Evolutionary conservation across 148 eudicot species (phyloP), one percentile per base, ranked within the genome.

Genomic region (Fagopyrum esculentum): DNA sequence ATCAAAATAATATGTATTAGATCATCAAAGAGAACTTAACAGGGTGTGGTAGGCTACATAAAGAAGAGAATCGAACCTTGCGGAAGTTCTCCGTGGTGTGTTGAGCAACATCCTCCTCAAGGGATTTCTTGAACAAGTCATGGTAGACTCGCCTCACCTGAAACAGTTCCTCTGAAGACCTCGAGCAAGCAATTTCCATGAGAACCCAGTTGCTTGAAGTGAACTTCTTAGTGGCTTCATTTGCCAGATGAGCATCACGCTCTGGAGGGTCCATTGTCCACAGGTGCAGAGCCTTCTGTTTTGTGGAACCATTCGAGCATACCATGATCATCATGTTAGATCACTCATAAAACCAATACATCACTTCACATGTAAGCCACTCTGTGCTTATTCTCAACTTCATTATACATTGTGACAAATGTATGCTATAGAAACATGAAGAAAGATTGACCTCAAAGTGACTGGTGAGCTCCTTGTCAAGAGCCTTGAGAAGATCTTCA

Each of bases 31-130:
- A 73, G 29, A 40, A 12, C 0, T 4, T 9, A 17, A 12, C 30
- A 4, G 5, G 19, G 22, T 73, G 1, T 17, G 17, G 68, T 16
- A 50, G 9, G 11, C 16, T 19, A 6, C 48, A 50, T 8, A 15
- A 45, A 26, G n/a, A 48, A 12, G 40, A 50, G 72, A 73, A 30
- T 12, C 22, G 59, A 63, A 94, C 97, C 97, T 94, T 94, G 66
- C 96, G 92, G 84, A 79, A 86, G 81, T 90, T 93, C 9, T 91
- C 98, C 49, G 82, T 72, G 19, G 91, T 86, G 82, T 91, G 96
- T 64, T 90, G 77, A 10, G 96, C 93, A 9, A 90, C 91, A 83
- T 94, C 96, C 79, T 94, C 98, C 71, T 94, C 98, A 3, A 92
- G 81, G 47, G 96, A 91, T 69, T 80, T 94, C 89, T 90, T 89